A percentile compares a stretch with the other conserved stretches of the same genome.
phyloP scores from a whole-genome alignment of 352 stramenopile genomes.

The Plasmopara viticola region DNA sequence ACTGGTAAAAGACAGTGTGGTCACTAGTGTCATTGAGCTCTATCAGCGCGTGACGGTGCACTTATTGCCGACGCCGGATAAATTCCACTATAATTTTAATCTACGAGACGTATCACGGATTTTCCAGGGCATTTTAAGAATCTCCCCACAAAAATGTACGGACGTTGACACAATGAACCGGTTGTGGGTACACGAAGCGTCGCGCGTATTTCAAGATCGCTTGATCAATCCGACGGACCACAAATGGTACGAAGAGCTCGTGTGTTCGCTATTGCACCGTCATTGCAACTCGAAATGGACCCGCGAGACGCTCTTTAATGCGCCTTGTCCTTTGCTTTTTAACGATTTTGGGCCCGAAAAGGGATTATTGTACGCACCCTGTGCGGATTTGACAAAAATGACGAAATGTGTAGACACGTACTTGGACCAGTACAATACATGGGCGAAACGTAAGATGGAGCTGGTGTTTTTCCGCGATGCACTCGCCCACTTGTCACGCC shows the following conservation, averaged over 20 bases:
- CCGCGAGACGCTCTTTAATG: conserved; percentile 83
- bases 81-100: conserved; percentile 95
- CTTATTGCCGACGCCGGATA: conserved; percentile 89
- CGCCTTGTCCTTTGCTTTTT: conserved; percentile 84
- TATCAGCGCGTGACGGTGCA: conserved; percentile 91
- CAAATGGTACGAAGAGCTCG: conserved; percentile 86
- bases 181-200: conserved; percentile 91
- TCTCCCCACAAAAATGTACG: conserved; percentile 73
- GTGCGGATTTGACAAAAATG: conserved; percentile 72
- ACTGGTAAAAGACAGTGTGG: conserved; percentile 68
- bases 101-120: conserved; percentile 94
- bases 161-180: conserved; percentile 80
- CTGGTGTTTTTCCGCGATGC: conserved; percentile 94
- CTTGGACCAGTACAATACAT: conserved; percentile 93
- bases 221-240: conserved; percentile 87
- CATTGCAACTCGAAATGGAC: conserved; percentile 78
- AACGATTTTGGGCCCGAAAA: conserved; percentile 87
- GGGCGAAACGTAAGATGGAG: conserved; percentile 90
- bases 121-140: conserved; percentile 94
- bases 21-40: conserved; percentile 90
- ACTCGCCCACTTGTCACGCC: conserved; percentile 82
- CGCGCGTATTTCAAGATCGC: conserved; percentile 91
- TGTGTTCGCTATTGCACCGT: conserved; percentile 70
- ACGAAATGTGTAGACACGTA: conserved; percentile 87
- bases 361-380: conserved; percentile 82